Evolutionary conservation across 2,329 filamentous ascomycete species (phyloP).

Genomic region (Trichoderma polysporum): DNA sequence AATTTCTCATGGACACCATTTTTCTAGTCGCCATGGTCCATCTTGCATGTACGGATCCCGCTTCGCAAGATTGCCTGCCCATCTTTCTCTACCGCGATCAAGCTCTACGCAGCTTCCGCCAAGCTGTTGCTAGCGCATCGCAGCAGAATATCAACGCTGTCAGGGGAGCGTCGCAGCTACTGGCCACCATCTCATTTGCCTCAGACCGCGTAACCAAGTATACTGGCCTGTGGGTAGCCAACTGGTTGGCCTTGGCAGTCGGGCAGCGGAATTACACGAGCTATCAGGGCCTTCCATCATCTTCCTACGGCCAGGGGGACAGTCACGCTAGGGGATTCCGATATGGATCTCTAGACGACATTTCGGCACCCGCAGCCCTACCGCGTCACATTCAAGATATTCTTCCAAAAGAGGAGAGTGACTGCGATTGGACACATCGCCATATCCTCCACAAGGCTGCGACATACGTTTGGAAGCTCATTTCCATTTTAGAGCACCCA

Average conservation of each 20-base stretch:
- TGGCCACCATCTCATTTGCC: not conserved
- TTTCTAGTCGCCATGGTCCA: not conserved
- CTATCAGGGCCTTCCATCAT: not conserved
- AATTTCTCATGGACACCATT: not conserved
- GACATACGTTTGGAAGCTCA: not conserved
- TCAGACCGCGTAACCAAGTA: not conserved
- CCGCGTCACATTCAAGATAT: not conserved
- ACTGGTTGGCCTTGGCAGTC: not conserved
- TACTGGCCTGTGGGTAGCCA: not conserved
- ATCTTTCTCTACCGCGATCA: not conserved
- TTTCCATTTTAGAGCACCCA: not conserved
- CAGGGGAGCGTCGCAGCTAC: not conserved
- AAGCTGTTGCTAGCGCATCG: not conserved
- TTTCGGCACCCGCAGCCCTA: not conserved
- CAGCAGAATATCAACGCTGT: not conserved
- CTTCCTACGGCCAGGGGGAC: not conserved
- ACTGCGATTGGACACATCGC: not conserved
- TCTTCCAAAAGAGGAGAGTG: not conserved
- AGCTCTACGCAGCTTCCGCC: not conserved
- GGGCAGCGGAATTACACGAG: not conserved
- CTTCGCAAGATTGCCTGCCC: not conserved
- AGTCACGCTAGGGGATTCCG: not conserved
- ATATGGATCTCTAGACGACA: not conserved
- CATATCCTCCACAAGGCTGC: not conserved
- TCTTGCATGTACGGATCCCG: not conserved